Percentiles rank a stretch among this genome's conserved stretches.
These are phyloP conservation scores for Sclerotinia glacialis DNA, from an alignment of 2,329 filamentous ascomycete species.

Conservation along the genomic window DNA sequence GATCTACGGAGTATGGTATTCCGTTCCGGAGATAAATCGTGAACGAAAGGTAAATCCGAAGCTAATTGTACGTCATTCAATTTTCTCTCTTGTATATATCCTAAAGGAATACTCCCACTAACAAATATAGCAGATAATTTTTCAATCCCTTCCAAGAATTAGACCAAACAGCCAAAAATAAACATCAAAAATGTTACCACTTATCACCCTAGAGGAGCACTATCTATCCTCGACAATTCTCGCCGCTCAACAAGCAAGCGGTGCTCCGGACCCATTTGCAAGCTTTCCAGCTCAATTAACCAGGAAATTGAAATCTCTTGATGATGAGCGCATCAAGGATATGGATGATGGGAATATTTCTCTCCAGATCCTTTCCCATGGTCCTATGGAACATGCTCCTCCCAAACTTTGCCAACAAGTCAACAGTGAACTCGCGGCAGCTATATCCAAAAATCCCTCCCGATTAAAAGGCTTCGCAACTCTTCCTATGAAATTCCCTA, in stretches of 20 bases:
- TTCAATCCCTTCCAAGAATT: neutral
- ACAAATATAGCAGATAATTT: neutral
- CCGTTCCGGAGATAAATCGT: slow-evolving; percentile 1
- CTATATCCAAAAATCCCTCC: slow-evolving; percentile 38
- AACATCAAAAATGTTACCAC: slow-evolving; percentile 28
- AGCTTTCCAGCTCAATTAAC: slow-evolving; percentile 35
- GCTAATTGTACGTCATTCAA: neutral
- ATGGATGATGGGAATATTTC: slow-evolving; percentile 34
- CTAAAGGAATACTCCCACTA: neutral
- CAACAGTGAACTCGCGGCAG: slow-evolving; percentile 40
- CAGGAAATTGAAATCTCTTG: slow-evolving; percentile 29
- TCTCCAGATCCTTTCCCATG: slow-evolving; percentile 40
- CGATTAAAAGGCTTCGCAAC: slow-evolving; percentile 46
- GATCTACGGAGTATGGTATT: neutral
- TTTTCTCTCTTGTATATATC: neutral
- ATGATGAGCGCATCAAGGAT: slow-evolving; percentile 31
- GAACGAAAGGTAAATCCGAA: neutral
- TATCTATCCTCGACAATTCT: slow-evolving; percentile 30
- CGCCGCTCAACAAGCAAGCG: slow-evolving; percentile 10
- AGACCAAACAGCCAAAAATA: neutral
- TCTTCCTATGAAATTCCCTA: slow-evolving; percentile 43
- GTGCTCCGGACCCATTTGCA: slow-evolving; percentile 27
- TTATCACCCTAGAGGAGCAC: slow-evolving; percentile 47
- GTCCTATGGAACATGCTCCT: slow-evolving; percentile 24
- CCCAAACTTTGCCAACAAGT: slow-evolving; percentile 25